These are phyloP conservation scores for Talaromyces proteolyticus DNA, from an alignment of 495 filamentous ascomycete genomes.

Conservation along the genomic window DNA sequence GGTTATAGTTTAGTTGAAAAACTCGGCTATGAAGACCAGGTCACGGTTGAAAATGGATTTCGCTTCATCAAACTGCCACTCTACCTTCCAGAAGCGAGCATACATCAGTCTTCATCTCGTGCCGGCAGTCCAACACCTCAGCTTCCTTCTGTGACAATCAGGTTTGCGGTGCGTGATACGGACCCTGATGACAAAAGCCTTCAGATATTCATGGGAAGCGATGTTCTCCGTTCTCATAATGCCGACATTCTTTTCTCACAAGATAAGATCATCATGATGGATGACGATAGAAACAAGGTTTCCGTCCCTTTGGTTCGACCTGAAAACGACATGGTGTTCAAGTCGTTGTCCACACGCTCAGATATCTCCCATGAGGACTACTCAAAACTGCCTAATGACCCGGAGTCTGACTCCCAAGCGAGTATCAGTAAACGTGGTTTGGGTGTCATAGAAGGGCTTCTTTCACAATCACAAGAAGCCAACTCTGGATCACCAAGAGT, in stretches of 20 bases:
- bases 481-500: not conserved
- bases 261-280: slow-evolving; percentile 78
- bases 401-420: slow-evolving; percentile 3
- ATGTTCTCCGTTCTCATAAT: slow-evolving; percentile 78
- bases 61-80: slow-evolving; percentile 70
- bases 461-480: slow-evolving; percentile 1
- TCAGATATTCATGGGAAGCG: slow-evolving; percentile 80
- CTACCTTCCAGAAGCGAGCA: slow-evolving; percentile 84
- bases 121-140: slow-evolving; percentile 70
- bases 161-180: slow-evolving; percentile 65
- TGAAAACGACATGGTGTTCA: slow-evolving; percentile 80
- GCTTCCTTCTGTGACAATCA: slow-evolving; percentile 69
- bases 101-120: slow-evolving; percentile 68
- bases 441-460: slow-evolving; percentile 20
- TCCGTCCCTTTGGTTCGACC: slow-evolving; percentile 89
- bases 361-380: slow-evolving; percentile 19
- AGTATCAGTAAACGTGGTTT: slow-evolving; percentile 1
- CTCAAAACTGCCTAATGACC: slow-evolving; percentile 5
- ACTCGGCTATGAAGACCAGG: slow-evolving; percentile 60
- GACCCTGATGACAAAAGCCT: slow-evolving; percentile 50
- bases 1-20: slow-evolving; percentile 66
- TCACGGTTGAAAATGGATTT: slow-evolving; percentile 58
- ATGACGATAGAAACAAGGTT: slow-evolving; percentile 82
- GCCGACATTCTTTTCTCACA: slow-evolving; percentile 91
- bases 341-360: slow-evolving; percentile 55